A percentile compares a stretch with the other conserved stretches of the same genome.
Conservation (phyloP, 805 yeast genomes). For the Peterozyma toletana region DNA sequence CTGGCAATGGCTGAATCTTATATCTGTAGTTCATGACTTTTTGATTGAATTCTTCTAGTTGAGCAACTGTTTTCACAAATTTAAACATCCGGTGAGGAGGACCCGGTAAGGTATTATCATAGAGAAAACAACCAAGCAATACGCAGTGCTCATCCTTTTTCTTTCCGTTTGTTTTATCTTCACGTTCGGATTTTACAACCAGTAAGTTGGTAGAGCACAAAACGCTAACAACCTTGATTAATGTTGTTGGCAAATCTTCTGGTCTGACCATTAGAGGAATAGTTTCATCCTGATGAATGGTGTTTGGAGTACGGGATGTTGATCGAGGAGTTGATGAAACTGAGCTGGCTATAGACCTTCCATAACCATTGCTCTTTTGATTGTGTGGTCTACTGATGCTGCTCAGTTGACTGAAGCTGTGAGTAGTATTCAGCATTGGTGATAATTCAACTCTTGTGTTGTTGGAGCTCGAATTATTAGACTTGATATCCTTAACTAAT, state of each 20-base stretch:
- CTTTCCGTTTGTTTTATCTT: conserved; percentile 1
- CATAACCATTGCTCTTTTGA: no score
- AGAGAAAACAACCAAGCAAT: conserved; percentile 42
- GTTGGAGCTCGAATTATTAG: no score
- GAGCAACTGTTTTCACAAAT: conserved; percentile 55
- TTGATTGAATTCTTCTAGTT: conserved; percentile 54
- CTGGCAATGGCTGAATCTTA: conserved; percentile 61
- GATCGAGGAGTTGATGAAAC: background rate
- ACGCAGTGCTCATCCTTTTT: conserved; percentile 47
- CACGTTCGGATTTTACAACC: background rate
- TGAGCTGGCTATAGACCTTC: background rate
- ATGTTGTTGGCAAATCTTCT: conserved; percentile 4
- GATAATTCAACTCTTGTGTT: no score
- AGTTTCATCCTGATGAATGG: conserved; percentile 4
- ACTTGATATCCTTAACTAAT: background rate
- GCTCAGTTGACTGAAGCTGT: no score
- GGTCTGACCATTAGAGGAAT: conserved; percentile 8
- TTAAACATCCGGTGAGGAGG: conserved; percentile 67
- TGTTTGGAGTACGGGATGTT: background rate
- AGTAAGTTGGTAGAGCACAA: background rate
- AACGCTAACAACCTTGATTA: conserved; percentile 6
- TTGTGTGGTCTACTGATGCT: no score
- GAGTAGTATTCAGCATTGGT: no score
- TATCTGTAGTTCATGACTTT: conserved; percentile 48
- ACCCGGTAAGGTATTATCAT: conserved; percentile 36